phyloP scores from a whole-genome alignment of 257 asterid species.

The Striga asiatica region DNA sequence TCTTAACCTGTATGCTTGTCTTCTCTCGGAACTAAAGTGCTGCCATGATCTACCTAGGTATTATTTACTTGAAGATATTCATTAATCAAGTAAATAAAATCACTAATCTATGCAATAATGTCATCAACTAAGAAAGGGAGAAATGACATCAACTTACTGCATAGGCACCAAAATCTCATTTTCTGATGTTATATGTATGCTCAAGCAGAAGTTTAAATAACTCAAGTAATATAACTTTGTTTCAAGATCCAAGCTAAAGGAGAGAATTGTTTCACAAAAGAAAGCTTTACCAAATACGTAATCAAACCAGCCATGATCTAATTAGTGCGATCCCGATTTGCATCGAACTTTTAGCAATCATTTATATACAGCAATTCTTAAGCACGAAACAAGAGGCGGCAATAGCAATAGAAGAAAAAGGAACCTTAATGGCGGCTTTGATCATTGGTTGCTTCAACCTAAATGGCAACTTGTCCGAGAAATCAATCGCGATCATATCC shows the following conservation, averaged over 20 bases:
- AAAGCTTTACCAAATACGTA: neutral
- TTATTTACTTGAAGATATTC: no score
- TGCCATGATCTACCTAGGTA: no score
- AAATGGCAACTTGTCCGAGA: conserved; percentile 62
- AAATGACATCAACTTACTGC: no score
- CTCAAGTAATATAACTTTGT: no score
- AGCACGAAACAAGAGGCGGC: neutral
- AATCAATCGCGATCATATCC: conserved; percentile 78
- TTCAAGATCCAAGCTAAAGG: neutral
- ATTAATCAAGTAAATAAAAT: no score
- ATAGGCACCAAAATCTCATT: no score
- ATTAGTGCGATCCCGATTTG: neutral
- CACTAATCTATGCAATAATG: no score
- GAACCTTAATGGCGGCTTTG: conserved; percentile 79
- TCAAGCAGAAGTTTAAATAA: no score
- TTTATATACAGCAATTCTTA: neutral
- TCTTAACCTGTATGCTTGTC: no score
- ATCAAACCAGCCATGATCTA: neutral
- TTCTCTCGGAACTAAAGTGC: no score
- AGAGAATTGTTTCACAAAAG: neutral
- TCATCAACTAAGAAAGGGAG: no score
- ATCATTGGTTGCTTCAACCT: conserved; percentile 73
- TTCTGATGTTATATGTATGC: no score
- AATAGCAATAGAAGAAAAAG: conserved; percentile 4
- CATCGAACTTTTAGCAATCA: neutral